These are phyloP conservation scores for Abrus precatorius DNA, from an alignment of 306 rosid species.

Conservation along the genomic window DNA sequence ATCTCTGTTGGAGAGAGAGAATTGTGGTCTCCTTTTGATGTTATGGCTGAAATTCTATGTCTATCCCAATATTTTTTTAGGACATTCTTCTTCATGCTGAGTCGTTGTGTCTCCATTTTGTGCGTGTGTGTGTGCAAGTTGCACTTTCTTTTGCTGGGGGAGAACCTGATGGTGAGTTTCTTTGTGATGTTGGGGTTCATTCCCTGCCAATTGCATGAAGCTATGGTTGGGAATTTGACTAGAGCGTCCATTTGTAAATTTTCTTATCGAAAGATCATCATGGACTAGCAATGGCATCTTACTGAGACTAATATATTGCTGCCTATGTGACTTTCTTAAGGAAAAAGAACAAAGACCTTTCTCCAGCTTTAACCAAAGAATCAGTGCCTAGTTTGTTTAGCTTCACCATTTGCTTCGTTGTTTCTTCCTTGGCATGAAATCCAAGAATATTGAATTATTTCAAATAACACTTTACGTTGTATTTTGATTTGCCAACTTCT, in stretches of 20 bases:
- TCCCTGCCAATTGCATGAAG: constrained; percentile 35
- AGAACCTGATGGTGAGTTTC: constrained; percentile 32
- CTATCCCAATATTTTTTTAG: constrained; percentile 22
- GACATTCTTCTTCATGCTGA: constrained; percentile 31
- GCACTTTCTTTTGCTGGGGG: constrained; percentile 41
- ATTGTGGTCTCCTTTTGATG: constrained; percentile 32
- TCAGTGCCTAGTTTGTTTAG: constrained; percentile 43
- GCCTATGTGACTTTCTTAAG: constrained; percentile 32
- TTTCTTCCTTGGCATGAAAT: constrained; percentile 60
- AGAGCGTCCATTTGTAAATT: constrained; percentile 48
- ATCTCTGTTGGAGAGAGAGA: constrained; percentile 57
- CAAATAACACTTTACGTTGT: not conserved
- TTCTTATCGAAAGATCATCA: not conserved
- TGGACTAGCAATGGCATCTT: not conserved
- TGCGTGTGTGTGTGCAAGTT: constrained; percentile 40
- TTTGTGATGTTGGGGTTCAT: constrained; percentile 34
- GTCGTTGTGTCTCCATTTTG: constrained; percentile 8
- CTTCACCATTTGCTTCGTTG: constrained; percentile 31
- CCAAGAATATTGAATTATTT: constrained; percentile 59
- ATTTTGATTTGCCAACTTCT: not conserved
- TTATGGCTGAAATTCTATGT: constrained; percentile 38
- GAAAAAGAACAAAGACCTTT: constrained; percentile 57
- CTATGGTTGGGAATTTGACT: constrained; percentile 43
- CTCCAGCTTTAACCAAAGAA: constrained; percentile 55
- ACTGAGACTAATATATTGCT: constrained; percentile 24